Conservation (phyloP, 805 yeast species). For the Schwanniomyces occidentalis region DNA sequence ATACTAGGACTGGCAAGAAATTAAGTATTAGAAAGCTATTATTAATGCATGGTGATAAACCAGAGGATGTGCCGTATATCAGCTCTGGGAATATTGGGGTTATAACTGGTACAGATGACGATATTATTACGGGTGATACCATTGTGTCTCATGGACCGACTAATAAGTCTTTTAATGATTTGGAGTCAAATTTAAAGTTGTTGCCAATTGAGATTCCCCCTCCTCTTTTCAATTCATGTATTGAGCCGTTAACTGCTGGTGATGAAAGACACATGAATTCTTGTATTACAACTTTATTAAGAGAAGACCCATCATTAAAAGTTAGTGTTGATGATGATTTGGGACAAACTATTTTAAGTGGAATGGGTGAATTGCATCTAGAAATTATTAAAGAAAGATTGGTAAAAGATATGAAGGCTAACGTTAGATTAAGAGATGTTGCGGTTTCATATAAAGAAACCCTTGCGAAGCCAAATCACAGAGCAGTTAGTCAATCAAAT, state of each 20-base stretch:
- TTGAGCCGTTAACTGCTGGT: slow-evolving; percentile 82
- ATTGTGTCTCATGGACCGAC: slow-evolving; percentile 58
- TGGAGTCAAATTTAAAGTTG: slow-evolving; percentile 48
- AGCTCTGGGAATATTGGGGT: slow-evolving; percentile 90
- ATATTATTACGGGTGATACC: slow-evolving; percentile 89
- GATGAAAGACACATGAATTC: slow-evolving; percentile 74
- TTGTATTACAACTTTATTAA: slow-evolving; percentile 62
- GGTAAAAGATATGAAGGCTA: slow-evolving; percentile 78
- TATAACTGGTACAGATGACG: slow-evolving; percentile 65
- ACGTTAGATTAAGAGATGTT: slow-evolving; percentile 76
- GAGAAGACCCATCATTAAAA: slow-evolving; percentile 88
- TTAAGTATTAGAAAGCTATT: slow-evolving; percentile 68
- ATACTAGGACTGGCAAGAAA: slow-evolving; percentile 68
- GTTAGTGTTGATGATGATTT: slow-evolving; percentile 76
- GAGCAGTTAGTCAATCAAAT: slow-evolving; percentile 15
- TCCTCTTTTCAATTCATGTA: slow-evolving; percentile 83
- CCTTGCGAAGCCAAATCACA: slow-evolving; percentile 19
- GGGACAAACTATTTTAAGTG: slow-evolving; percentile 85
- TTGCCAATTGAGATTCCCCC: slow-evolving; percentile 87
- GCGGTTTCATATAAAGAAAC: slow-evolving; percentile 91
- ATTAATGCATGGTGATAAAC: slow-evolving; percentile 85
- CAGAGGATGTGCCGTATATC: slow-evolving; percentile 66
- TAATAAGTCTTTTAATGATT: slow-evolving; percentile 44
- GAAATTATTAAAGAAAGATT: slow-evolving; percentile 84
- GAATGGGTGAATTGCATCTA: slow-evolving; percentile 96